Evolutionary conservation across 1,284 basidiomycete species (phyloP), one percentile per base, ranked within the genome.

Genomic region (Waitea zeae): DNA sequence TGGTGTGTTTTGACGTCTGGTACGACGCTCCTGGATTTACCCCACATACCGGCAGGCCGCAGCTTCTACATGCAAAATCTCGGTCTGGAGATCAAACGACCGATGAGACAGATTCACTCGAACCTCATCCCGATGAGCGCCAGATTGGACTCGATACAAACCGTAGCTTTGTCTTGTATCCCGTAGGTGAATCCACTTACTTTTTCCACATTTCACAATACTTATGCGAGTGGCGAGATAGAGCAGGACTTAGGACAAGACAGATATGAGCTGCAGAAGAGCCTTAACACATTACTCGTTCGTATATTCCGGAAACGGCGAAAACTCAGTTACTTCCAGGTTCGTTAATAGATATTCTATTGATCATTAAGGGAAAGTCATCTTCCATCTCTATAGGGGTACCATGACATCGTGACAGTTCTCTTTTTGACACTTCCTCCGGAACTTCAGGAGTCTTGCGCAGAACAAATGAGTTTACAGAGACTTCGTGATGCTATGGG

Each of bases 401-500:
- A 87, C 50, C 90, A 96, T 50, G 90, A 95, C 49, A 86, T 96
- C 31, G 64, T 88, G 20, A 80, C 84, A 0, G 84, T 95, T 9
- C 43, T 95, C 1, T 81, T 83, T 44, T 64, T 95, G 18, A 90
- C 88, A 0, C 59, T 90, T 5, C 76, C 77, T 2, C 48, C 52
- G 19, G 64, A 71, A 27, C 39, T 71, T 17, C 68, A 72, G 40
- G 47, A 81, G 15, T 56, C 54, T 13, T 70, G 70, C 41, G 62
- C 64, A 34, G 72, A 81, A 58, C 70, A 82, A 47, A 46, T 95
- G 42, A 86, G 81, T 38, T 55, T 95, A 30, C 77, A 88, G 42
- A 59, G 88, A 17, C 61, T 93, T 3, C 64, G 90, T 36, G 90
- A 96, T 52, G 78, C 83, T 1, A 93, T 95, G 90, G 81, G 87